These are phyloP conservation scores for Xerocomus minutiporus DNA, from an alignment of 1,284 basidiomycete genomes.

Conservation along the genomic window DNA sequence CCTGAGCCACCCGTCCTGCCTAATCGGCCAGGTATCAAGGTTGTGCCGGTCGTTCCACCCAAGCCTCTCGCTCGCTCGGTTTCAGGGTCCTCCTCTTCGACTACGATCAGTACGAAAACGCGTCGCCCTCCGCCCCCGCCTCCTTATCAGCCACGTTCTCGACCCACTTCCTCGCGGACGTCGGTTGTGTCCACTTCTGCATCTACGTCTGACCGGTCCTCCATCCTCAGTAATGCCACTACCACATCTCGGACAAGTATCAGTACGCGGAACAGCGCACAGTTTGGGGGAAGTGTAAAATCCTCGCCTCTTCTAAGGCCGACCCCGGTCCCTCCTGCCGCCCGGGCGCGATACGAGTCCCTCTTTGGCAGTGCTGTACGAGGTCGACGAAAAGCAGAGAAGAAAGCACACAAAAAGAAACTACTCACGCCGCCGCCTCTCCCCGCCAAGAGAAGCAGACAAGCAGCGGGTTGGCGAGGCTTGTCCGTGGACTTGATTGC, in stretches of 20 bases:
- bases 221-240: slow-evolving; percentile 51
- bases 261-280: slow-evolving; percentile 34
- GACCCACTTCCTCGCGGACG: slow-evolving; percentile 35
- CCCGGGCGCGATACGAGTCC: slow-evolving; percentile 59
- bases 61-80: slow-evolving; percentile 30
- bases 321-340: slow-evolving; percentile 60
- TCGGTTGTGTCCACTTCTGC: slow-evolving; percentile 38
- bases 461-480: slow-evolving; percentile 72
- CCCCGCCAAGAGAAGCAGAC: slow-evolving; percentile 43
- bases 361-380: slow-evolving; percentile 59
- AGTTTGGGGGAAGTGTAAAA: slow-evolving; percentile 20
- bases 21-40: slow-evolving; percentile 39
- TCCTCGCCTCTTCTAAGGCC: slow-evolving; percentile 40
- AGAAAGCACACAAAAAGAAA: slow-evolving; percentile 31
- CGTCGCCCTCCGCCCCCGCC: slow-evolving; percentile 34
- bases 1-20: slow-evolving; percentile 53
- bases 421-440: slow-evolving; percentile 36
- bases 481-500: slow-evolving; percentile 69
- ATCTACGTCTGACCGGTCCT: slow-evolving; percentile 57
- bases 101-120: slow-evolving; percentile 28
- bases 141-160: slow-evolving; percentile 30
- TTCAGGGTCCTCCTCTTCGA: slow-evolving; percentile 31
- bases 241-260: slow-evolving; percentile 45
- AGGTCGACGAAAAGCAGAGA: slow-evolving; percentile 42
- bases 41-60: slow-evolving; percentile 27